A percentile compares a stretch with the other conserved stretches of the same genome.
These are phyloP conservation scores for Colletotrichum cereale DNA, from an alignment of 2,329 filamentous ascomycete genomes.

Conservation along the genomic window DNA sequence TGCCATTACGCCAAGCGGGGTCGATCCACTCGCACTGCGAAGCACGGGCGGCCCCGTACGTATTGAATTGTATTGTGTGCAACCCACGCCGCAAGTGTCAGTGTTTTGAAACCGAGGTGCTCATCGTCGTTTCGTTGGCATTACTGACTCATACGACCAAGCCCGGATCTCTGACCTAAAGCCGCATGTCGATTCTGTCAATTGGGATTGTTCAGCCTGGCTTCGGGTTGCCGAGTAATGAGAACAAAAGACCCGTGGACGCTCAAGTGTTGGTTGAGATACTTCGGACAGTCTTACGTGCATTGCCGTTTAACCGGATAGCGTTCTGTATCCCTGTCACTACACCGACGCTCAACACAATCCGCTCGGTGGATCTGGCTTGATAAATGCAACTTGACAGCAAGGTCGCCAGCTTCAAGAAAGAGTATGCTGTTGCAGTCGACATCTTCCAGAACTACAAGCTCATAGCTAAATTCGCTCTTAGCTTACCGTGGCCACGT, in stretches of 20 bases:
- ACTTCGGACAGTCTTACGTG: not conserved
- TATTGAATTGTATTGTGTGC: not conserved
- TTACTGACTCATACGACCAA: not conserved
- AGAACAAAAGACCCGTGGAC: not conserved
- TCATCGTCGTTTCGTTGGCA: not conserved
- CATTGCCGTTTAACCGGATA: not conserved
- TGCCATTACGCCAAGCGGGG: slow-evolving; percentile 38
- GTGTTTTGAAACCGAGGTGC: not conserved
- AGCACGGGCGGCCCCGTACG: not conserved
- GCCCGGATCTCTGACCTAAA: not conserved
- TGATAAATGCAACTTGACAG: not conserved
- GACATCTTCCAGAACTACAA: not conserved
- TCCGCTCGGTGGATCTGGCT: not conserved
- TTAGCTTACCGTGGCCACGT: no score
- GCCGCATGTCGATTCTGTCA: not conserved
- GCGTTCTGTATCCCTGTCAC: not conserved
- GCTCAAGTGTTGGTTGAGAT: not conserved
- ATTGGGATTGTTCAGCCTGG: not conserved
- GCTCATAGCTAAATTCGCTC: no score
- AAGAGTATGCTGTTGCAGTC: not conserved
- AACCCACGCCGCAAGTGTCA: not conserved
- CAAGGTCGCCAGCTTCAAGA: not conserved
- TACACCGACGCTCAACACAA: no score
- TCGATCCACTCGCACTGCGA: slow-evolving; percentile 23
- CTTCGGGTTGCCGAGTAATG: not conserved